phyloP scores from a whole-genome alignment of 371 early-diverging fungal genomes.

The Mucor saturninus region DNA sequence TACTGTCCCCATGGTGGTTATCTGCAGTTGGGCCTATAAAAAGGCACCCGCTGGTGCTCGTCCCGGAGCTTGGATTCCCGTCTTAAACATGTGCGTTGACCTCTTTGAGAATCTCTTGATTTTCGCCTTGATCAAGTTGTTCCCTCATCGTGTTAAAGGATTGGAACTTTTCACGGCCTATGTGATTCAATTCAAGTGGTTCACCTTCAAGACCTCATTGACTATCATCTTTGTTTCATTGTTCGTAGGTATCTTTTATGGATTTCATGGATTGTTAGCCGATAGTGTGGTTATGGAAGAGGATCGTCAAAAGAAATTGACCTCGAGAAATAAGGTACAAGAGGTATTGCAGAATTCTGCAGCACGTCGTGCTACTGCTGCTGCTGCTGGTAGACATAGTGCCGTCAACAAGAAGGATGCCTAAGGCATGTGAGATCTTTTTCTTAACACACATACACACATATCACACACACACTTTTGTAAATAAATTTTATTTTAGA shows the following conservation, averaged over 20 bases:
- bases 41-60: slow-evolving; percentile 36
- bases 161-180: slow-evolving; percentile 28
- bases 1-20: slow-evolving; percentile 38
- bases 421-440: not conserved
- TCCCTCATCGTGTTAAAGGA: slow-evolving; percentile 35
- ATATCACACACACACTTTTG: not conserved
- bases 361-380: slow-evolving; percentile 26
- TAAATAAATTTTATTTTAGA: not conserved
- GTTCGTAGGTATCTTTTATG: slow-evolving; percentile 46
- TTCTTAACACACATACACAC: not conserved
- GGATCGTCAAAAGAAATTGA: slow-evolving; percentile 32
- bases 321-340: slow-evolving; percentile 35
- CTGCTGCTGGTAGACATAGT: slow-evolving; percentile 12
- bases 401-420: slow-evolving; percentile 21
- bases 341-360: slow-evolving; percentile 27
- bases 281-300: slow-evolving; percentile 50
- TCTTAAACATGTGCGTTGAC: slow-evolving; percentile 35
- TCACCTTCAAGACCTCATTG: slow-evolving; percentile 36
- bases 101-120: slow-evolving; percentile 39
- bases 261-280: slow-evolving; percentile 47
- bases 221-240: slow-evolving; percentile 31
- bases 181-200: slow-evolving; percentile 43
- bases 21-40: slow-evolving; percentile 41
- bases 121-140: slow-evolving; percentile 32
- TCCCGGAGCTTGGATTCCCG: slow-evolving; percentile 49